These are phyloP conservation scores for Neoboletus brunneissimus DNA, from an alignment of 768 basidiomycete genomes.

Conservation along the genomic window DNA sequence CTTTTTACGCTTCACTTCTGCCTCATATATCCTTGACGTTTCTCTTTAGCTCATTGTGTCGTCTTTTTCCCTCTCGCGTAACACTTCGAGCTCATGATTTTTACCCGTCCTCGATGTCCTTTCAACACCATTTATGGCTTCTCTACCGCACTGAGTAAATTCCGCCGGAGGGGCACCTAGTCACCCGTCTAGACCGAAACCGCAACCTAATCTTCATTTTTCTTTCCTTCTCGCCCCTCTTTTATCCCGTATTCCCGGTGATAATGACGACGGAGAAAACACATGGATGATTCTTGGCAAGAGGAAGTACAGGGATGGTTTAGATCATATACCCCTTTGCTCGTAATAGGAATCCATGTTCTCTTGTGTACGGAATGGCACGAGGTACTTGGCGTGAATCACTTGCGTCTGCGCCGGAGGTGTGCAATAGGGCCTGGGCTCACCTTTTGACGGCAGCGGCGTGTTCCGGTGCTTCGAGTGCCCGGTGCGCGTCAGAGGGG, in stretches of 20 bases:
- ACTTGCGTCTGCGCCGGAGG: background rate
- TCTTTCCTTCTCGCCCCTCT: conserved; percentile 1
- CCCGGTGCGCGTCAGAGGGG: background rate
- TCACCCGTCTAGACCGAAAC: conserved; percentile 25
- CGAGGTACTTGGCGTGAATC: conserved; percentile 15
- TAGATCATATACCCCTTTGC: conserved; percentile 19
- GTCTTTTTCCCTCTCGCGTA: conserved; percentile 17
- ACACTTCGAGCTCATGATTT: conserved; percentile 24
- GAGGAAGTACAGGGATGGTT: conserved; percentile 18
- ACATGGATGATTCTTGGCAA: conserved; percentile 20
- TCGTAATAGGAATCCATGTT: conserved; percentile 19
- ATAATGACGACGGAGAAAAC: conserved; percentile 8
- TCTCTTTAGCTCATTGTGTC: conserved; percentile 22
- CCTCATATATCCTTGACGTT: conserved; percentile 38
- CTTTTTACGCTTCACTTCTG: conserved; percentile 30
- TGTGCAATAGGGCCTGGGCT: background rate
- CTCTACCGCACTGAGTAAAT: conserved; percentile 27
- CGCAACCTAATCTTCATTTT: conserved; percentile 23
- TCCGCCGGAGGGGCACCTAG: conserved; percentile 22
- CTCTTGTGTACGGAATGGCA: conserved; percentile 13
- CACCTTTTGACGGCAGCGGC: background rate
- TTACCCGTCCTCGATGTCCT: conserved; percentile 26
- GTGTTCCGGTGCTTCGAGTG: background rate
- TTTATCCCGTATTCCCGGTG: conserved; percentile 8
- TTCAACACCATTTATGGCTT: conserved; percentile 17